phyloP scores from a whole-genome alignment of 1,139 yeast genomes.

The Kodamaea alishanica region DNA sequence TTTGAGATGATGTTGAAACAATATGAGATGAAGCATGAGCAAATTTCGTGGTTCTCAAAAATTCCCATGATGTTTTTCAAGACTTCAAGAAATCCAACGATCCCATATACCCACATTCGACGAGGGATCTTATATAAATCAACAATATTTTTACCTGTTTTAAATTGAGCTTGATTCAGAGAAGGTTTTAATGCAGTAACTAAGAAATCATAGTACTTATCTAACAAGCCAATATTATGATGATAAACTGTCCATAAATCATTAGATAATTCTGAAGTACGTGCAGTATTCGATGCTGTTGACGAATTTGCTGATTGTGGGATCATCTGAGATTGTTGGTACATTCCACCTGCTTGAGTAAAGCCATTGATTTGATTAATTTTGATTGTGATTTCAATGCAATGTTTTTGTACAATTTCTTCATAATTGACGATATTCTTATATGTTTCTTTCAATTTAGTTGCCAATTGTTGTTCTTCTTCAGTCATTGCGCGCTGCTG shows the following conservation, averaged over 20 bases:
- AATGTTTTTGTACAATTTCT: constrained; percentile 66
- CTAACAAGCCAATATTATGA: constrained; percentile 59
- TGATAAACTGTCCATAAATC: constrained; percentile 72
- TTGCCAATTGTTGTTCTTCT: constrained; percentile 68
- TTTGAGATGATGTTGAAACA: constrained; percentile 52
- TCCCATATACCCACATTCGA: constrained; percentile 80
- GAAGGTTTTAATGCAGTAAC: constrained; percentile 66
- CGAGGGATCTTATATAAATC: constrained; percentile 73
- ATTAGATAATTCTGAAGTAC: constrained; percentile 52
- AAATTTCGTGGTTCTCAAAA: constrained; percentile 48
- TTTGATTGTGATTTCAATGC: constrained; percentile 51
- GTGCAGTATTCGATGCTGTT: constrained; percentile 18
- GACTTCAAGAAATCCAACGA: constrained; percentile 75
- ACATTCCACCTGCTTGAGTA: constrained; percentile 3
- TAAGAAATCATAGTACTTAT: constrained; percentile 67
- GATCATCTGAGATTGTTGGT: constrained; percentile 13
- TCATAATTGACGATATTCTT: constrained; percentile 65
- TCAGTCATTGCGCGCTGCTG: constrained; percentile 45
- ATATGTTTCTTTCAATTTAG: constrained; percentile 70
- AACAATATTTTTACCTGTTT: constrained; percentile 71
- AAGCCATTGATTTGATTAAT: constrained; percentile 43
- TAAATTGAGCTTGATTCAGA: constrained; percentile 48
- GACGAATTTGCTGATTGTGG: constrained; percentile 18
- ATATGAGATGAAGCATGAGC: constrained; percentile 46
- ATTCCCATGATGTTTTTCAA: constrained; percentile 66